phyloP scores from a whole-genome alignment of 306 rosid species.

The Astragalus glycyphyllos region DNA sequence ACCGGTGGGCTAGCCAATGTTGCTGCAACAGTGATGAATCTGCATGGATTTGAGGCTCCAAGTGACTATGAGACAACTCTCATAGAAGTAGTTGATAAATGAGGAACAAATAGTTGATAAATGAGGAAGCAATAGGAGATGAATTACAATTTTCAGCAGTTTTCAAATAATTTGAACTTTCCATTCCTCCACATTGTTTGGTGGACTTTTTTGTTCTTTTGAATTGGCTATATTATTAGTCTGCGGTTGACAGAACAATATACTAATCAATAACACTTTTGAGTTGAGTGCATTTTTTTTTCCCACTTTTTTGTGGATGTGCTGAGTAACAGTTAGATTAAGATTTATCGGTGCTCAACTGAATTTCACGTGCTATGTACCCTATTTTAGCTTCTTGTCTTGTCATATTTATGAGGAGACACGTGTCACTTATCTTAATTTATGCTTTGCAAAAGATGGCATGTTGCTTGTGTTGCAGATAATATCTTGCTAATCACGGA shows the following conservation, averaged over 20 bases:
- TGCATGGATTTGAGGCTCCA: slow-evolving; percentile 92
- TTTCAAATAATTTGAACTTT: slow-evolving; percentile 44
- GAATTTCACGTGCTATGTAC: too few species aligned
- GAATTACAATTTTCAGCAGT: slow-evolving; percentile 22
- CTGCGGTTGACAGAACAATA: slow-evolving; percentile 43
- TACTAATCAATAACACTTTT: slow-evolving; percentile 28
- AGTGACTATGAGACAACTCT: slow-evolving; percentile 90
- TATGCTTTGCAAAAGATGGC: not conserved
- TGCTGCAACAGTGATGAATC: slow-evolving; percentile 96
- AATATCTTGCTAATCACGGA: not conserved
- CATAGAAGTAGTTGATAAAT: slow-evolving; percentile 72
- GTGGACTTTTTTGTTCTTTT: slow-evolving; percentile 41
- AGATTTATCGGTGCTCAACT: not conserved
- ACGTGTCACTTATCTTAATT: not conserved
- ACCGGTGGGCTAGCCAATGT: slow-evolving; percentile 88
- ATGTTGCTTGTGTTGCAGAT: not conserved
- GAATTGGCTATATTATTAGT: slow-evolving; percentile 34
- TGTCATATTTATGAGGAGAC: not conserved
- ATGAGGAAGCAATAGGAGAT: not conserved
- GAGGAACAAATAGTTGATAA: not conserved
- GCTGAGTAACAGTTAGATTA: not conserved
- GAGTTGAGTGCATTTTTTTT: slow-evolving; percentile 18
- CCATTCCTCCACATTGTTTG: slow-evolving; percentile 22
- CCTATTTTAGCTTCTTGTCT: not conserved
- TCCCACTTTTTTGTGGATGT: not conserved